Evolutionary conservation across 2,329 filamentous ascomycete genomes (phyloP).

Genomic region (Stachybotrys elegans): DNA sequence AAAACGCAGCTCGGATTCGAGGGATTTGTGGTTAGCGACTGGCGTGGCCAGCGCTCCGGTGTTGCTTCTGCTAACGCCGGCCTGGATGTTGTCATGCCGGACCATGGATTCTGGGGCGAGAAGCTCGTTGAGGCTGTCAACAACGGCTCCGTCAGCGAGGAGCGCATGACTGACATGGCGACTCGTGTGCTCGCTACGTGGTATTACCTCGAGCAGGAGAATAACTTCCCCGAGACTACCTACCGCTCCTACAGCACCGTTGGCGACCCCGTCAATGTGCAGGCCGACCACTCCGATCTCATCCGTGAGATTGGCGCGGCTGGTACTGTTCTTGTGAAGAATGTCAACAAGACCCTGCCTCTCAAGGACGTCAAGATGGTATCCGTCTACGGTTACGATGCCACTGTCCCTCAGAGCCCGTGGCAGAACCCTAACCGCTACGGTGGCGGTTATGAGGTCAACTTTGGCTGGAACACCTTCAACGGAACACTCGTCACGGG

Average conservation of each 20-base stretch:
- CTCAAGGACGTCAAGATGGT: constrained; percentile 38
- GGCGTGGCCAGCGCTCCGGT: constrained; percentile 57
- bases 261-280: background rate
- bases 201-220: background rate
- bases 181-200: constrained; percentile 29
- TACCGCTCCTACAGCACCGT: background rate
- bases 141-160: constrained; percentile 69
- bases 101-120: constrained; percentile 48
- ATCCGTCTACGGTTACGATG: constrained; percentile 60
- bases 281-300: background rate
- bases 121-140: constrained; percentile 71
- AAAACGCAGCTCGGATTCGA: constrained; percentile 61
- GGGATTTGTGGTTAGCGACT: constrained; percentile 65
- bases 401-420: constrained; percentile 40
- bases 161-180: constrained; percentile 73
- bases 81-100: constrained; percentile 67
- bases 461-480: background rate
- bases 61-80: constrained; percentile 51
- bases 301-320: background rate
- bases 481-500: constrained; percentile 46
- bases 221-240: background rate
- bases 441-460: background rate
- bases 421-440: constrained; percentile 42
- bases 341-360: constrained; percentile 57
- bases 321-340: constrained; percentile 66